phyloP scores from a whole-genome alignment of 768 basidiomycete genomes.

The Suillus luteus region DNA sequence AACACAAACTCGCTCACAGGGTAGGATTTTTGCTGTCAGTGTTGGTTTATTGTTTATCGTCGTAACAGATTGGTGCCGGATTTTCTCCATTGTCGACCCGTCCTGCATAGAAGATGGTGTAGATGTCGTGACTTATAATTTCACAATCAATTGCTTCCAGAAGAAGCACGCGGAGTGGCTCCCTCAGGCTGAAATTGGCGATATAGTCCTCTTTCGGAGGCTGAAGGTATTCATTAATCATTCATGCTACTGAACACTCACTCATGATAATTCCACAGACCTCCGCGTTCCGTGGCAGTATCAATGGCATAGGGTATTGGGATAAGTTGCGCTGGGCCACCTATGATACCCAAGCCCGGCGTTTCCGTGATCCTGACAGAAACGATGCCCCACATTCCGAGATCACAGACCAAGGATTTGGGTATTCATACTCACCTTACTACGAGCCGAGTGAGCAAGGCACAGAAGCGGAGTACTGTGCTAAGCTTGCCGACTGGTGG shows the following conservation, averaged over 20 bases:
- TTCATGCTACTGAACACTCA: constrained; percentile 3
- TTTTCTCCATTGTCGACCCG: constrained; percentile 53
- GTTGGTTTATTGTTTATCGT: neutral
- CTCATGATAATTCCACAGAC: constrained; percentile 29
- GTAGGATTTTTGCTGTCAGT: constrained; percentile 22
- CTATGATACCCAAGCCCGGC: constrained; percentile 43
- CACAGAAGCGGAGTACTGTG: constrained; percentile 46
- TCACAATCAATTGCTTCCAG: constrained; percentile 53
- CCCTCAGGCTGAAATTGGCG: constrained; percentile 48
- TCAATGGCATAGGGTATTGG: constrained; percentile 46
- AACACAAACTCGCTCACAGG: constrained; percentile 25
- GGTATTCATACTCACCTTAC: constrained; percentile 46
- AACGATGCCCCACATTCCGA: constrained; percentile 40
- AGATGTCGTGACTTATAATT: constrained; percentile 20
- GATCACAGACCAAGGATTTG: constrained; percentile 34
- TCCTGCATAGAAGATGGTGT: constrained; percentile 40
- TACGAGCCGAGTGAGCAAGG: constrained; percentile 39
- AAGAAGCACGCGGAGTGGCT: constrained; percentile 49
- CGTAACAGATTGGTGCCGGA: constrained; percentile 47
- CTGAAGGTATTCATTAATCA: constrained; percentile 45
- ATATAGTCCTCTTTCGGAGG: constrained; percentile 51
- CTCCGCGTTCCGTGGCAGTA: constrained; percentile 28
- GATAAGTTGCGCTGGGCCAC: constrained; percentile 57
- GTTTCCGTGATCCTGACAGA: constrained; percentile 39
- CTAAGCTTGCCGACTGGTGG: constrained; percentile 54